Base-by-base conservation (phyloP, 495 filamentous ascomycete genomes). In the Tuber umbilicatum region DNA sequence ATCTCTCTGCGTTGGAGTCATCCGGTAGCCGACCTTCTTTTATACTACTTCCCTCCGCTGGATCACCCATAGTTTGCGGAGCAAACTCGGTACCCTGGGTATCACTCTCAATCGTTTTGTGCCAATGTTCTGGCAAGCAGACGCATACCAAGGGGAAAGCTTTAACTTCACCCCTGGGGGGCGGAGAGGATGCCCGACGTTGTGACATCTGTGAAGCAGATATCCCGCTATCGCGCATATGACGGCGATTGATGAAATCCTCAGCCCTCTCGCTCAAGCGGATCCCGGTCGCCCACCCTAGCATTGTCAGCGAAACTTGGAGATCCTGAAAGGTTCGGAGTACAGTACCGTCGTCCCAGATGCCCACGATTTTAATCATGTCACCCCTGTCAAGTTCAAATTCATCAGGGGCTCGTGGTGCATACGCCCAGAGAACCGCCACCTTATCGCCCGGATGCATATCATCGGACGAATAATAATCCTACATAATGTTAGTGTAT, bases 81-180 rank as follows among this genome's bases (percentile, higher is more conserved):
- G 72, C 70, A 74, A 69, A 72, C 21, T 79, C 77, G 19, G 76
- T 70, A 7, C 76, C 77, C 38, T 79, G 77, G 14, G 77, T 82
- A 55, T 97, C 93, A 72, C 92, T 94, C 74, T 99, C 94, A 80
- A 98, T 94, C 27, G 97, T 98, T 85, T 94, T 95, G 81, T 91
- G 90, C 96, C 96, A 99, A 83, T 97, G 93, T 81, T 97, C 93
- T 27, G 96, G 96, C 19, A 97, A 86, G 84, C 96, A 99, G 42
- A 99, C 94, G 83, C 96, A 99, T 37, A 99, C 96, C 74, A 99
- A 87, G 75, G 94, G 94, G 87, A 99, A 99, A 43, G 96, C 96
- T 84, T 98, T 98, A 85, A 98, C 94, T 81, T 98, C 94, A 74
- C 92, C 93, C 2, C 87, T 87, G 37, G 89, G 86, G 39, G 91